Conservation (phyloP, 2,329 filamentous ascomycete species). For the Penicillium sp. region DNA sequence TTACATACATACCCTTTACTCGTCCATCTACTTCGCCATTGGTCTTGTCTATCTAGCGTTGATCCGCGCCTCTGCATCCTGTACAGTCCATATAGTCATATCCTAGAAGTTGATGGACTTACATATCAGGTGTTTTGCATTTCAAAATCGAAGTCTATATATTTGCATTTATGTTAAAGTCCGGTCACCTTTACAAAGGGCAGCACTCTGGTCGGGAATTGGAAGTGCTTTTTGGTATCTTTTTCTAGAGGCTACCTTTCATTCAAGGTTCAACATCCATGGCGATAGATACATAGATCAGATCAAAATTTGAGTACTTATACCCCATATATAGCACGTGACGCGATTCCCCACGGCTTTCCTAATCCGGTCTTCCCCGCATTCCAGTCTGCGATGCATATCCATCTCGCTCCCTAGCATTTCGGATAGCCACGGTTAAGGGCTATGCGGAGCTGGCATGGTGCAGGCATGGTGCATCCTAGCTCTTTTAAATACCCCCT, state of each 20-base stretch:
- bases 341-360: conserved; percentile 12
- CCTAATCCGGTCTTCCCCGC: conserved; percentile 12
- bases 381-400: background rate
- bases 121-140: conserved; percentile 2
- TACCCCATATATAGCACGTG: conserved; percentile 11
- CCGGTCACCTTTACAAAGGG: too few species aligned
- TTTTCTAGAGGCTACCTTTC: background rate
- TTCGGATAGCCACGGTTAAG: conserved; percentile 21
- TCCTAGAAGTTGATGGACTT: background rate
- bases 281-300: background rate
- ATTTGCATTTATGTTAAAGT: background rate
- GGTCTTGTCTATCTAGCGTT: conserved; percentile 5
- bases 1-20: conserved; percentile 18
- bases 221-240: background rate
- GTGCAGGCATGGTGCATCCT: background rate
- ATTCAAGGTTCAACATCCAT: background rate
- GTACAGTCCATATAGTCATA: conserved; percentile 6
- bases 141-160: background rate
- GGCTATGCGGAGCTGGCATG: background rate
- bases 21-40: conserved; percentile 10
- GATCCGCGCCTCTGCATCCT: background rate
- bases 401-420: background rate
- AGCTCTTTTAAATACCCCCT: conserved; percentile 4
- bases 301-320: background rate
- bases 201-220: background rate